Evolutionary conservation across 371 early-diverging fungal species (phyloP), one percentile per base, ranked within the genome.

Genomic region (Actinomucor elegans): DNA sequence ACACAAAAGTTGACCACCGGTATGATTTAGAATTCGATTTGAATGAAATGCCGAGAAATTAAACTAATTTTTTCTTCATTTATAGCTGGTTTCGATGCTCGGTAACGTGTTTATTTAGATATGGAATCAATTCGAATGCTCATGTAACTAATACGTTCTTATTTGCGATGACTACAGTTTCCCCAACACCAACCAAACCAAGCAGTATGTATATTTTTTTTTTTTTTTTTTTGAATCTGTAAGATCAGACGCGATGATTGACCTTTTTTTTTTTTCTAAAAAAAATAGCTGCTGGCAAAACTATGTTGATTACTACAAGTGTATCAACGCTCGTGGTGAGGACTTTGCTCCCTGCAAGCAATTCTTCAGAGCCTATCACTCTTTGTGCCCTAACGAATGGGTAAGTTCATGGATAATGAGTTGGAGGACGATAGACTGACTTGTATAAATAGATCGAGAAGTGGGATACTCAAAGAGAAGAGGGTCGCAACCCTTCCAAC

Each of bases 121-220:
- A 14, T 11, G 24, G 10, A 34, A 31, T 36, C 12, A 37, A 11
- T 4, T 37, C 14, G 24, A n/a, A 36, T 26, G 35, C 17, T n/a
- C 37, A 35, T 12, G 26, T 24, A 50, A 61, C 28, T 24, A 17
- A 34, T 24, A 18, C 31, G 18, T 40, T 47, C 23, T 36, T 44
- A 24, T 24, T 33, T 33, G 17, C 7, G 11, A 6, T n/a, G 10
- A 7, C 24, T 42, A 10, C 28, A 66, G 96, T 61, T 96, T 94
- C 89, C 97, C 97, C 66, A 94, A 95, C 88, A 84, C 85, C 69
- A 95, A 96, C 85, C 94, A 94, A 85, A 91, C 92, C 84, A 94
- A 89, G 89, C 87, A 81, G 66, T 65, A 65, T 15, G 60, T 48
- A 43, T 43, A 5, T 3, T 40, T 40, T 40, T 21, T 14, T 10